These are phyloP conservation scores for Tylopilus balloui DNA, from an alignment of 768 basidiomycete species.

Conservation along the genomic window DNA sequence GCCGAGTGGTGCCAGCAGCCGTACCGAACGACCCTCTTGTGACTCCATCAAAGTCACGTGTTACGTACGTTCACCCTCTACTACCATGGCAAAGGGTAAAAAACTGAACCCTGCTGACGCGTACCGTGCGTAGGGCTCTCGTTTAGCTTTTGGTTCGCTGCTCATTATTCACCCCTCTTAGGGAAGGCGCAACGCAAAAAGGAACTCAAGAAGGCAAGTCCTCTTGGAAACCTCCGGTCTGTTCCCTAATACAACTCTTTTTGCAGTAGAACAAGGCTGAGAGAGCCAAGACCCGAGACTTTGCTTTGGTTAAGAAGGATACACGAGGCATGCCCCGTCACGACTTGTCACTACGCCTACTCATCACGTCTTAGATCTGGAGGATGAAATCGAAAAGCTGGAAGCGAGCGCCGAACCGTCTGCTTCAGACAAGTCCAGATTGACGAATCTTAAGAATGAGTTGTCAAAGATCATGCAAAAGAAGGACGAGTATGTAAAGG, in stretches of 20 bases:
- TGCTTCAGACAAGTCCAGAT: constrained; percentile 56
- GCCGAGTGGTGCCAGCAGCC: constrained; percentile 6
- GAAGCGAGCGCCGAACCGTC: constrained; percentile 44
- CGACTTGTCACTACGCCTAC: neutral
- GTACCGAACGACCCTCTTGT: neutral
- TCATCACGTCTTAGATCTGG: constrained; percentile 53
- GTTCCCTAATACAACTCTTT: constrained; percentile 11
- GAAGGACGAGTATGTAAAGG: constrained; percentile 88
- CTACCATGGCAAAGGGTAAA: constrained; percentile 77
- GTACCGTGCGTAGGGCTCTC: constrained; percentile 52
- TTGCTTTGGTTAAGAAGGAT: constrained; percentile 92
- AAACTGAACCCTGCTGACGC: constrained; percentile 93
- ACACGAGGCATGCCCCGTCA: constrained; percentile 56
- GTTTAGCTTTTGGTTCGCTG: neutral
- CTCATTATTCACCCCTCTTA: constrained; percentile 28
- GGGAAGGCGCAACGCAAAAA: constrained; percentile 93
- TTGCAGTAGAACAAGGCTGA: constrained; percentile 86
- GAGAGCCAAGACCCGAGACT: constrained; percentile 76
- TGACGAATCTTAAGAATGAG: constrained; percentile 71
- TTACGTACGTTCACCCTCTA: neutral
- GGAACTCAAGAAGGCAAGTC: constrained; percentile 81
- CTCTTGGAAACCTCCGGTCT: constrained; percentile 13
- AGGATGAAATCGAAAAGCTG: constrained; percentile 72
- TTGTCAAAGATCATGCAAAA: constrained; percentile 75
- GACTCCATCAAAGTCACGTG: constrained; percentile 31